Percentiles rank a stretch among this genome's conserved stretches.
Conservation (phyloP, 2,329 filamentous ascomycete genomes). For the Chaetomiaceae sp. region DNA sequence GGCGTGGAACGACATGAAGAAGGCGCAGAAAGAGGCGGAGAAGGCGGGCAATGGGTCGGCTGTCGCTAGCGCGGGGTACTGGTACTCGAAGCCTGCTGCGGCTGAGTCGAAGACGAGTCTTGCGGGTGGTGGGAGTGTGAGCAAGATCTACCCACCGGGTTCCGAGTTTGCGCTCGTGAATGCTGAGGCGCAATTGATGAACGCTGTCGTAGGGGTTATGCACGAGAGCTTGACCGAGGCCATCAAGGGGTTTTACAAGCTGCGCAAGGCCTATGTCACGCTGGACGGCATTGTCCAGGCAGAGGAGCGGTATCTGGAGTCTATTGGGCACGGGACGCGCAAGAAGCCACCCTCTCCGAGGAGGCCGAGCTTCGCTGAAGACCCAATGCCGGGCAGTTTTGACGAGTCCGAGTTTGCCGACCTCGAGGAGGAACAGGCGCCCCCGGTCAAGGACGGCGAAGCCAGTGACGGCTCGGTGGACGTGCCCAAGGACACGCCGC, state of each 20-base stretch:
- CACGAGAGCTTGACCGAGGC: slow-evolving; percentile 91
- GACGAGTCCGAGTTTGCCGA: slow-evolving; percentile 35
- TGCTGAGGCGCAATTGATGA: slow-evolving; percentile 84
- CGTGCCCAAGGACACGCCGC: slow-evolving; percentile 45
- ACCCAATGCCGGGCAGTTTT: slow-evolving; percentile 38
- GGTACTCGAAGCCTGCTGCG: slow-evolving; percentile 27
- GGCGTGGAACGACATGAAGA: slow-evolving; percentile 71
- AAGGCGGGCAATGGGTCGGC: slow-evolving; percentile 18
- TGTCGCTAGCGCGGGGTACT: slow-evolving; percentile 22
- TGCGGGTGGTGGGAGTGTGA: slow-evolving; percentile 37
- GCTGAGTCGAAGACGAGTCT: slow-evolving; percentile 7
- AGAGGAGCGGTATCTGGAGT: slow-evolving; percentile 56
- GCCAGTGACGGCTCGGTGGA: slow-evolving; percentile 53
- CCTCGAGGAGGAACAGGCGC: slow-evolving; percentile 19
- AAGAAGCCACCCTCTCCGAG: background rate
- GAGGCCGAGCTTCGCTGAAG: slow-evolving; percentile 25
- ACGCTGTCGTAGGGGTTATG: slow-evolving; percentile 79
- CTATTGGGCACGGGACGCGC: slow-evolving; percentile 19
- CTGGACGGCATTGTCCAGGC: slow-evolving; percentile 74
- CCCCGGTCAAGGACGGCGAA: slow-evolving; percentile 18
- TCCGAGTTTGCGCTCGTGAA: slow-evolving; percentile 83
- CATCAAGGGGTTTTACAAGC: slow-evolving; percentile 86
- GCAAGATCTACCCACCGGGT: slow-evolving; percentile 69
- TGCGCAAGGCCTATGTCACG: slow-evolving; percentile 82
- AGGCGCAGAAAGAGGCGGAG: slow-evolving; percentile 60